Evolutionary conservation across 768 basidiomycete genomes (phyloP), one percentile per base, ranked within the genome.

Genomic region (Peribolospora kevripleyi): DNA sequence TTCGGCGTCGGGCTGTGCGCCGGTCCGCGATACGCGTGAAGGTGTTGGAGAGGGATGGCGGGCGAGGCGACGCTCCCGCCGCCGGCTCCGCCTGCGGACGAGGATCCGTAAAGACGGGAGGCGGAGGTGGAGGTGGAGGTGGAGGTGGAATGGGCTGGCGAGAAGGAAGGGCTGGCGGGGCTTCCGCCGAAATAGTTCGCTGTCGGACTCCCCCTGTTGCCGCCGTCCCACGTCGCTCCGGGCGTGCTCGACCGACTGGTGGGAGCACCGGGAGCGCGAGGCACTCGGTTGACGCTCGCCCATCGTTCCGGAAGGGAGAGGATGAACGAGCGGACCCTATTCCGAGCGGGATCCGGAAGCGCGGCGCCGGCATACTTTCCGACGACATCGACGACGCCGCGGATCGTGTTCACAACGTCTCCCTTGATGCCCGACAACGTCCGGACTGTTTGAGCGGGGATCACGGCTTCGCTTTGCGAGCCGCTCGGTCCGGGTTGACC

Each of bases 361-460:
- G 85, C 82, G 0, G 81, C 75, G 7, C 87, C 87, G 0, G 86
- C 82, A 59, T 88, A 86, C 57, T 78, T 81, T 55, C 75, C 78
- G 13, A 90, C 79, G 11, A 90, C 81, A 55, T 84, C 82, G 10
- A 91, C 85, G 13, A 86, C 85, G 62, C 86, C 81, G 42, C 84
- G 77, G 54, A 91, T 78, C 39, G 87, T 91, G 48, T 80, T 75
- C n/a, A 90, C 81, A 42, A 91, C 76, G 63, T 90, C 84, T 40
- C 74, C 72, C 48, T 84, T 80, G 48, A 85, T 79, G 48, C 77
- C 73, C 0, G 75, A 71, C 37, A 91, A 72, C n/a, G 79, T 81
- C 43, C 60, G 58, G 11, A 65, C 59, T 73, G 78, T 67, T 77
- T 71, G 59, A 75, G 82, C 38, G 68, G 63, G 58, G 46, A 66